phyloP scores from a whole-genome alignment of 2,329 filamentous ascomycete genomes.

The Hymenoscyphus salicellus region DNA sequence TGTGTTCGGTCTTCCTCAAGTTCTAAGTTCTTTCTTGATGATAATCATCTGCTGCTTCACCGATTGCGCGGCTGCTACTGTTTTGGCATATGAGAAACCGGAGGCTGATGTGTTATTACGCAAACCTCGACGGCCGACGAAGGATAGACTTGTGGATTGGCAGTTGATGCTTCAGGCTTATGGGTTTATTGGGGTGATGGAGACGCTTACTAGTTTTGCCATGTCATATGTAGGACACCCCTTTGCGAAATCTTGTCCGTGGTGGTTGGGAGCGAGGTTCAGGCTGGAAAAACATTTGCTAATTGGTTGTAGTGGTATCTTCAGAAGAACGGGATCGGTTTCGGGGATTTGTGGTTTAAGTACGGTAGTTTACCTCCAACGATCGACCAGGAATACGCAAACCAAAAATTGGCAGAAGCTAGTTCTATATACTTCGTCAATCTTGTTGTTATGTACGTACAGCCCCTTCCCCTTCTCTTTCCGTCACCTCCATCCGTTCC shows the following conservation, averaged over 20 bases:
- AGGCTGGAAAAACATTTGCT: too few species aligned
- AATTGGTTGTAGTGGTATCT: constrained; percentile 69
- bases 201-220: constrained; percentile 58
- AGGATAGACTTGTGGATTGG: constrained; percentile 70
- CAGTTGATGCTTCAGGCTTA: constrained; percentile 72
- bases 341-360: constrained; percentile 63
- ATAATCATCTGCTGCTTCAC: constrained; percentile 60
- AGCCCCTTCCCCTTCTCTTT: background rate
- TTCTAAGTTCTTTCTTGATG: constrained; percentile 58
- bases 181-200: constrained; percentile 63
- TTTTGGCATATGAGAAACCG: constrained; percentile 72
- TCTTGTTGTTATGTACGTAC: constrained; percentile 68
- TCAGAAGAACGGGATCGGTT: constrained; percentile 60
- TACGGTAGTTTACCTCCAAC: constrained; percentile 52
- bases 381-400: constrained; percentile 53
- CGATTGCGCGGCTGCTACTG: constrained; percentile 69
- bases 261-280: too few species aligned
- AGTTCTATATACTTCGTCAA: constrained; percentile 72
- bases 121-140: constrained; percentile 64
- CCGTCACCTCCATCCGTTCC: constrained; percentile 1
- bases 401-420: constrained; percentile 43
- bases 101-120: constrained; percentile 72
- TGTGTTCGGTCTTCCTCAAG: constrained; percentile 59
- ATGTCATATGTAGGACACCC: too few species aligned
- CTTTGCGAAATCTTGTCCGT: too few species aligned